Conservation (phyloP, 2,329 filamentous ascomycete genomes). For the Nannizziopsis barbatae region DNA sequence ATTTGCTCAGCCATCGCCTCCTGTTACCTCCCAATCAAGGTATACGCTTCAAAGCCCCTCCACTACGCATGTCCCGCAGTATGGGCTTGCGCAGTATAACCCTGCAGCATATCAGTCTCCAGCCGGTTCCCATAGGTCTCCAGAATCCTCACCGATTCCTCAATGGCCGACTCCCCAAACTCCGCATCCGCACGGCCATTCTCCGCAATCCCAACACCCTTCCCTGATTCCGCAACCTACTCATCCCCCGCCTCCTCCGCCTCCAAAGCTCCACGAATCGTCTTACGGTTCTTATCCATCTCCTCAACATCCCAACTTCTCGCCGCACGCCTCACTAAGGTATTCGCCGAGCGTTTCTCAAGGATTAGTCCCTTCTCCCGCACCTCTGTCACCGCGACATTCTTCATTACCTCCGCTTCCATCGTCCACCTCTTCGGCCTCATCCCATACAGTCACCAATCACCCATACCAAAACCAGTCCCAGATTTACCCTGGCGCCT, state of each 20-base stretch:
- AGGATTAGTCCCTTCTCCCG: conserved; percentile 11
- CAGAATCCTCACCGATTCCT: conserved; percentile 25
- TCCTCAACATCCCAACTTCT: conserved; percentile 19
- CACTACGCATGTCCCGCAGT: conserved; percentile 20
- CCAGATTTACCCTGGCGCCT: not conserved
- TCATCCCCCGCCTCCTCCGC: conserved; percentile 26
- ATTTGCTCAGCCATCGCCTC: conserved; percentile 41
- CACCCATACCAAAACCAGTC: conserved; percentile 13
- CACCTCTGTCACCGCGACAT: conserved; percentile 6
- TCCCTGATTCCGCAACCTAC: conserved; percentile 12
- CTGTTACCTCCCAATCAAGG: conserved; percentile 39
- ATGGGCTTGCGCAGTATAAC: conserved; percentile 38
- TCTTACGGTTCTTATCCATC: conserved; percentile 29
- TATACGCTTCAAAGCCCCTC: conserved; percentile 63
- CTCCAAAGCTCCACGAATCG: conserved; percentile 31
- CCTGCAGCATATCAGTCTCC: conserved; percentile 39
- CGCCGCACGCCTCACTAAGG: conserved; percentile 22
- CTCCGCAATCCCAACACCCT: conserved; percentile 11
- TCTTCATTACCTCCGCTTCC: conserved; percentile 17
- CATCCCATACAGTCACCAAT: conserved; percentile 23
- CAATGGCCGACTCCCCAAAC: conserved; percentile 27
- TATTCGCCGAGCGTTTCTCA: conserved; percentile 20
- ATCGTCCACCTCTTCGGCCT: conserved; percentile 21
- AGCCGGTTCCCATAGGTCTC: conserved; percentile 21
- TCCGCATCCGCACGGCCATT: conserved; percentile 12